Evolutionary conservation across 805 yeast genomes (phyloP).

Genomic region (Candida ponderosae): DNA sequence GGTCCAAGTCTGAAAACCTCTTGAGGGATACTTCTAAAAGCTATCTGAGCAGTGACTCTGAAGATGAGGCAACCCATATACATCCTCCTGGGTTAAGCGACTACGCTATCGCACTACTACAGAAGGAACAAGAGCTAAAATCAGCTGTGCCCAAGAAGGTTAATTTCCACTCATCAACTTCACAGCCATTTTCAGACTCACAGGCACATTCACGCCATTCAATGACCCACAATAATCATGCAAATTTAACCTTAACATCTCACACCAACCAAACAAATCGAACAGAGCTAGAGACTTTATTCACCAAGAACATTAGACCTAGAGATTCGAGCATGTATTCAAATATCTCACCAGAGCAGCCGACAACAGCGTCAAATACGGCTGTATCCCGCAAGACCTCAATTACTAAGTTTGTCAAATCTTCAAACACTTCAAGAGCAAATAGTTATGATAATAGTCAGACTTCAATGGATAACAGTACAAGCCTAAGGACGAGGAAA

Average conservation of each 20-base stretch:
- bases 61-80: slow-evolving; percentile 39
- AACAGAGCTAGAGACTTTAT: slow-evolving; percentile 17
- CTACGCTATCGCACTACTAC: slow-evolving; percentile 46
- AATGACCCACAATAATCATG: slow-evolving; percentile 6
- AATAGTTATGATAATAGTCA: no score
- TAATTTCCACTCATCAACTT: slow-evolving; percentile 10
- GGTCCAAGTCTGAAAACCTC: no score
- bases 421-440: not conserved
- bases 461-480: no score
- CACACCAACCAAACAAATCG: slow-evolving; percentile 11
- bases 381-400: no score
- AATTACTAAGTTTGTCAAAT: no score
- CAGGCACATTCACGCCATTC: not conserved
- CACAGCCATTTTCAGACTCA: no score
- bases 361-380: no score
- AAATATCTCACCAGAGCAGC: no score
- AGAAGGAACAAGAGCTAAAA: slow-evolving; percentile 19
- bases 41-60: no score
- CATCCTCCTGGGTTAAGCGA: slow-evolving; percentile 55
- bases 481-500: slow-evolving; percentile 1
- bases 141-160: slow-evolving; percentile 14
- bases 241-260: slow-evolving; percentile 4
- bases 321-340: no score
- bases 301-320: slow-evolving; percentile 9
- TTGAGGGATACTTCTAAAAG: no score